Evolutionary conservation across 805 yeast species (phyloP), one percentile per base, ranked within the genome.

Genomic region (Yarrowia hollandica): DNA sequence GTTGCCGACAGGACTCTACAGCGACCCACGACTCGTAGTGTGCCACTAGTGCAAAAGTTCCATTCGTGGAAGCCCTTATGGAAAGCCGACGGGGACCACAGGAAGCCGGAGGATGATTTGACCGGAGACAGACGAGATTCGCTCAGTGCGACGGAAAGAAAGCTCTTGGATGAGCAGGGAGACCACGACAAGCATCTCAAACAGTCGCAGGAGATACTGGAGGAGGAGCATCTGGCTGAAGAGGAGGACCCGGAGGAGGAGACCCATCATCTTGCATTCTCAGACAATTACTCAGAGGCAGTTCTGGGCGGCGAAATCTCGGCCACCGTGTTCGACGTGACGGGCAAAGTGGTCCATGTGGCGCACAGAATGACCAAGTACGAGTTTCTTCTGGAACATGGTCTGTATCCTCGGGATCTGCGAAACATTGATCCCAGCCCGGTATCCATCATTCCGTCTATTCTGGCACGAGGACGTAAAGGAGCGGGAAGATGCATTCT

Each of bases 391-490:
- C 82, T 73, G 59, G 83, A 86, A 44, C 86, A 90, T 70, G 81
- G 84, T 21, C 70, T 91, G 23, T 89, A 85, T 63, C 96, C 97
- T 1, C 76, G 97, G 72, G 97, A 91, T 70, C 74, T 91, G 63
- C 73, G 97, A 26, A 90, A 88, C 67, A 85, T 91, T 56, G 96
- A 85, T 67, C 76, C 84, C 4, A 77, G 87, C 1, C 75, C 82
- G 34, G 79, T 82, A 35, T 85, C 82, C 65, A 82, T 84, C 25
- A 85, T 83, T 0, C 90, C 90, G 0, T 79, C 82, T 34, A 82
- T 85, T 55, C 81, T 84, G 67, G 83, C 83, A 4, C 71, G 88
- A 59, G 59, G 50, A n/a, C 44, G 34, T 8, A 52, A 35, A 8
- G 58, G 44, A 23, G 73, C 78, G 4, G 55, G 55, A 0, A 77